Evolutionary conservation across 2,329 filamentous ascomycete genomes (phyloP).

Genomic region (Penicillium sp.): DNA sequence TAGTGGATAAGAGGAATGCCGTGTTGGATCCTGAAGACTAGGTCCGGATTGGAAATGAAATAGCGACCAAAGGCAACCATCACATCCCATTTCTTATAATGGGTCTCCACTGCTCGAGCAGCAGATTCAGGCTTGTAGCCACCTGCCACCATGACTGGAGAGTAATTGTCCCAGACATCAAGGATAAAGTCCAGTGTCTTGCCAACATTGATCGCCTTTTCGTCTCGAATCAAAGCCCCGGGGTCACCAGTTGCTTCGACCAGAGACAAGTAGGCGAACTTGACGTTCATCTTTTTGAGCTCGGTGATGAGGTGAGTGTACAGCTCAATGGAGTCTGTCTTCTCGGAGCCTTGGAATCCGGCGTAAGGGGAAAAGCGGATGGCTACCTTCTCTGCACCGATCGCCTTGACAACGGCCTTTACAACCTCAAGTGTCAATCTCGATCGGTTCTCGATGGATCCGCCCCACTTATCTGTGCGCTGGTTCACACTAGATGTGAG

Average conservation of each 20-base stretch:
- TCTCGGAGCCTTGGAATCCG: not conserved
- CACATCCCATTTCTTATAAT: not conserved
- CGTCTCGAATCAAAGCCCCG: not conserved
- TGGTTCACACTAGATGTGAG: not conserved
- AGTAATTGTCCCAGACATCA: not conserved
- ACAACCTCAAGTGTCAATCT: not conserved
- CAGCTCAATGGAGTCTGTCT: not conserved
- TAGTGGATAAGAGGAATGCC: not conserved
- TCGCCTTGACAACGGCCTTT: not conserved
- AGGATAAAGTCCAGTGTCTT: not conserved
- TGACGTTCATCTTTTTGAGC: not conserved
- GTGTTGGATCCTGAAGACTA: not conserved
- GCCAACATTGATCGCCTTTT: not conserved
- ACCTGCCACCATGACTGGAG: not conserved
- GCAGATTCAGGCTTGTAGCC: not conserved
- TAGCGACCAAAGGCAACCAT: not conserved
- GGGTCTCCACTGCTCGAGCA: not conserved
- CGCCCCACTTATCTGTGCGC: not conserved
- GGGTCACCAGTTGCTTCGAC: not conserved
- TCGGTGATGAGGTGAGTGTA: not conserved
- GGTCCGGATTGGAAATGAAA: not conserved
- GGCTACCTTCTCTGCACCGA: not conserved
- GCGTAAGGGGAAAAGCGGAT: not conserved
- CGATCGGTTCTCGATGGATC: not conserved
- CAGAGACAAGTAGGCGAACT: not conserved